Evolutionary conservation across 2,329 filamentous ascomycete genomes (phyloP).

Genomic region (Orbilia oligospora): DNA sequence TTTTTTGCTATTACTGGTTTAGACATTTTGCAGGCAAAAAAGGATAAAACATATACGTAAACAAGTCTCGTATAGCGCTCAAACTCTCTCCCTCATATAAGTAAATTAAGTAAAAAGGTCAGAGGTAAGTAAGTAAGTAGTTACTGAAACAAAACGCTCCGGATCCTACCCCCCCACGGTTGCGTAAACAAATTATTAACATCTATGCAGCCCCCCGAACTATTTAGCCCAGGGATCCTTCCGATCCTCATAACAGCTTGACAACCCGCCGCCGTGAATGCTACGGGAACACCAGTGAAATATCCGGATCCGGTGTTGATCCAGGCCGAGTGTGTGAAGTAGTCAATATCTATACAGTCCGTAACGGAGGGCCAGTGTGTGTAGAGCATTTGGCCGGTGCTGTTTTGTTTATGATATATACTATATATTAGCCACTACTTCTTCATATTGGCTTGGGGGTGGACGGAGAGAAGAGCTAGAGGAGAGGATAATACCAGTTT

Average conservation of each 20-base stretch:
- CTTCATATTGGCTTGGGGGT: background rate
- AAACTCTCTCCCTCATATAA: no score
- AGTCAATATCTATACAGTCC: slow-evolving; percentile 55
- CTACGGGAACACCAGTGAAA: slow-evolving; percentile 44
- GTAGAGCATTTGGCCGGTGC: slow-evolving; percentile 48
- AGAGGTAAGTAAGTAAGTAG: no score
- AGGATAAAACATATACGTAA: no score
- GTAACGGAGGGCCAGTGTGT: slow-evolving; percentile 55
- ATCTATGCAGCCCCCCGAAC: slow-evolving; percentile 35
- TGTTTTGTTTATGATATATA: background rate
- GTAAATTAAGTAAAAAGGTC: no score
- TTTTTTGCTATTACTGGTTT: no score
- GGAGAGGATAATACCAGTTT: slow-evolving; percentile 25
- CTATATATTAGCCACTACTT: background rate
- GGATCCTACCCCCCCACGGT: slow-evolving; percentile 23
- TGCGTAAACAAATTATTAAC: slow-evolving; percentile 35
- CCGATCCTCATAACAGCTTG: slow-evolving; percentile 17
- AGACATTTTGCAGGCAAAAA: no score
- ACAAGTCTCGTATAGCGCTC: no score
- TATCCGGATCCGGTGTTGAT: slow-evolving; percentile 46
- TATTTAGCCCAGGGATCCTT: slow-evolving; percentile 36
- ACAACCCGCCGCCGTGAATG: slow-evolving; percentile 6
- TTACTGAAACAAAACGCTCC: slow-evolving; percentile 11
- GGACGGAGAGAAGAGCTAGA: background rate
- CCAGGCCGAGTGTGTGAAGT: slow-evolving; percentile 36